A percentile compares a stretch with the other conserved stretches of the same genome.
Conservation (phyloP, 2,329 filamentous ascomycete genomes). For the Fusarium illudens region DNA sequence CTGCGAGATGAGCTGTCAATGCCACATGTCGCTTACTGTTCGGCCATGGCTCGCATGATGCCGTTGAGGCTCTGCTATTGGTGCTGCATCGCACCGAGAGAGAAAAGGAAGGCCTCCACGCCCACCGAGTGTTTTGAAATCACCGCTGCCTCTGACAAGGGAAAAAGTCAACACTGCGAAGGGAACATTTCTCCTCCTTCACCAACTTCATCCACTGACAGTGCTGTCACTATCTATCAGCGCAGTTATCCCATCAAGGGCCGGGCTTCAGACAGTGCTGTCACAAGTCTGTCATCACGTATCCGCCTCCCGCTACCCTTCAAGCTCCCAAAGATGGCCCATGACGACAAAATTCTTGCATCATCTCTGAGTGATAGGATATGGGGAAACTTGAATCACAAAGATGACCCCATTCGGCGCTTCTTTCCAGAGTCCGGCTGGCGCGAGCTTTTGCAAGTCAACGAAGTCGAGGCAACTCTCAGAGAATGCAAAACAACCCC, state of each 20-base stretch:
- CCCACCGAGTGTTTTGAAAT: neutral
- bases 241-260: too few relatives aligned
- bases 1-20: neutral
- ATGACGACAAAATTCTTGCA: neutral
- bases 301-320: neutral
- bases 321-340: neutral
- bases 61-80: neutral
- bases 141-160: neutral
- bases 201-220: neutral
- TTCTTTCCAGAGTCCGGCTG: neutral
- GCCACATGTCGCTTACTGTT: neutral
- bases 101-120: neutral
- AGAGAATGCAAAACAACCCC: neutral
- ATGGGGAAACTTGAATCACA: neutral
- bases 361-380: neutral
- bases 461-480: neutral
- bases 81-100: neutral
- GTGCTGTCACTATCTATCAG: too few relatives aligned
- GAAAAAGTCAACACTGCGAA: neutral
- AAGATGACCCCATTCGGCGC: neutral
- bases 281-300: neutral
- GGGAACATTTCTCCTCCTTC: neutral
- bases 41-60: neutral
- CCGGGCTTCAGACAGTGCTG: too few relatives aligned
- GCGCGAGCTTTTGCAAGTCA: neutral